Evolutionary conservation across 805 yeast species (phyloP).

Genomic region (Candida sphagnicola): DNA sequence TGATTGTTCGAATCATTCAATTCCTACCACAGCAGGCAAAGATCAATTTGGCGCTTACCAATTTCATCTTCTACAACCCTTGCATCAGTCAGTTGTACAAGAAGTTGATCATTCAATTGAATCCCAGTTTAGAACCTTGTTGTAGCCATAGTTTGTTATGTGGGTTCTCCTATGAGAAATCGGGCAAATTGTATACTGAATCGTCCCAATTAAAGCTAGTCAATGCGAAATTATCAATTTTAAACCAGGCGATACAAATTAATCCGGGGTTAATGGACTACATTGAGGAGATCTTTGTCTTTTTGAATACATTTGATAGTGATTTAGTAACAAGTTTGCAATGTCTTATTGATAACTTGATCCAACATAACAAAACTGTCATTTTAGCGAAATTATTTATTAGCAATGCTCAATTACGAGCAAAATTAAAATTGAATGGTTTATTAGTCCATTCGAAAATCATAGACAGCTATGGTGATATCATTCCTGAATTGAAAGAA

Average conservation of each 20-base stretch:
- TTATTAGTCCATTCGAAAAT: constrained; percentile 13
- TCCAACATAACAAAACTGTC: background rate
- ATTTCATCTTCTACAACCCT: constrained; percentile 2
- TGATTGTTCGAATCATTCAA: no score
- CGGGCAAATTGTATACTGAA: constrained; percentile 2
- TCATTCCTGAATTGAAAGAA: constrained; percentile 6
- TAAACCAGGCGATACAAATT: constrained; percentile 20
- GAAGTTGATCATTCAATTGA: background rate
- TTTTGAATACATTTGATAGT: constrained; percentile 9
- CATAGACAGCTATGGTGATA: constrained; percentile 13
- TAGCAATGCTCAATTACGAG: constrained; percentile 13
- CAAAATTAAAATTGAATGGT: constrained; percentile 6
- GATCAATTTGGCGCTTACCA: constrained; percentile 1
- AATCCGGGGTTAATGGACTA: constrained; percentile 20
- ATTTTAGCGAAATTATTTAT: constrained; percentile 15
- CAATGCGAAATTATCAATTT: constrained; percentile 22
- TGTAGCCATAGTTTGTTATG: background rate
- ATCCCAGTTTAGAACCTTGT: background rate
- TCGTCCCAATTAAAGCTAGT: constrained; percentile 20
- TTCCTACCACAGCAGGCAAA: constrained; percentile 1
- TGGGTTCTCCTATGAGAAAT: constrained; percentile 1
- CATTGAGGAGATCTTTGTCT: constrained; percentile 17
- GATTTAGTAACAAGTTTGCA: constrained; percentile 4
- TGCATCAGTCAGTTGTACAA: constrained; percentile 1
- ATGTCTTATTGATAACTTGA: constrained; percentile 2